These are phyloP conservation scores for Eucalyptus urophylla DNA, from an alignment of 345 rosid species.

Conservation along the genomic window DNA sequence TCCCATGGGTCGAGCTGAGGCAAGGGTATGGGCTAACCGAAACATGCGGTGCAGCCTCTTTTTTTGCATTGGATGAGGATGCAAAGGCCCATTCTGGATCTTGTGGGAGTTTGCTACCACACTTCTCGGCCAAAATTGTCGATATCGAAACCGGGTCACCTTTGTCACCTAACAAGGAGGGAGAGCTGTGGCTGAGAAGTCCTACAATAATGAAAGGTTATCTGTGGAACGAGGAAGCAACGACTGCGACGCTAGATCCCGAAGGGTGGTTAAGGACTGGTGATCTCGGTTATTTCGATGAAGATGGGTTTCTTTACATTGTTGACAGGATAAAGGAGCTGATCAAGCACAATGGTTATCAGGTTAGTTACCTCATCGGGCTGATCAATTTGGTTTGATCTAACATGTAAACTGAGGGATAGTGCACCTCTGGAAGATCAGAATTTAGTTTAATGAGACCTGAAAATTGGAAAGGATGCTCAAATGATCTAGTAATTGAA, in stretches of 20 bases:
- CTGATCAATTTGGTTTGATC: background rate
- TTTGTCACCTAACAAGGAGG: constrained; percentile 19
- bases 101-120: constrained; percentile 30
- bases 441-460: background rate
- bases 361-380: constrained; percentile 11
- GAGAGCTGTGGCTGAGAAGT: constrained; percentile 48
- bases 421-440: background rate
- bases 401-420: background rate
- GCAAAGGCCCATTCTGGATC: constrained; percentile 25
- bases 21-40: constrained; percentile 61
- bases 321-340: constrained; percentile 64
- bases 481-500: background rate
- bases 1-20: constrained; percentile 51
- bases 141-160: constrained; percentile 23
- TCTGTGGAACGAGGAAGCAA: constrained; percentile 35
- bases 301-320: constrained; percentile 34
- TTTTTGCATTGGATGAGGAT: constrained; percentile 1
- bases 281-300: constrained; percentile 47
- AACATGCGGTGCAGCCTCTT: constrained; percentile 29
- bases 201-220: constrained; percentile 42
- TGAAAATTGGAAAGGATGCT: background rate
- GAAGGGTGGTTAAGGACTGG: constrained; percentile 63
- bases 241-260: constrained; percentile 19
- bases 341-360: constrained; percentile 61
- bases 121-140: constrained; percentile 29